These are phyloP conservation scores for Ustulina deusta DNA, from an alignment of 2,329 filamentous ascomycete genomes.

Conservation along the genomic window DNA sequence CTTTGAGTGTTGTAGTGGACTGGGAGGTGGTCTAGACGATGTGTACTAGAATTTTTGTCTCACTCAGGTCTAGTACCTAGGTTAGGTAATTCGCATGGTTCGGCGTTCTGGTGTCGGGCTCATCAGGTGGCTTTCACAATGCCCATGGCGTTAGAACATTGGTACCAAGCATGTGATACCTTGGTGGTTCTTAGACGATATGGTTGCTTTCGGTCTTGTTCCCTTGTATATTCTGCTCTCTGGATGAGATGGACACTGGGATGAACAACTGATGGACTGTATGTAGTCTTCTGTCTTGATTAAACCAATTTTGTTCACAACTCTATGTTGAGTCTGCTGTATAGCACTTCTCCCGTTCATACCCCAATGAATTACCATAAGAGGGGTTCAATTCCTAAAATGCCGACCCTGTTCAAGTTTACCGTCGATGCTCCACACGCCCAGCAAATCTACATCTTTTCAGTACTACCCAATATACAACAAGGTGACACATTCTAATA, in stretches of 20 bases:
- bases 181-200: slow-evolving; percentile 9
- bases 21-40: slow-evolving; percentile 60
- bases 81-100: slow-evolving; percentile 14
- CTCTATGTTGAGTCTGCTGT: not conserved
- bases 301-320: not conserved
- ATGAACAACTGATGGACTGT: slow-evolving; percentile 6
- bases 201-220: slow-evolving; percentile 2
- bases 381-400: no score
- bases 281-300: slow-evolving; percentile 10
- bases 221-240: slow-evolving; percentile 20
- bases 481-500: no score
- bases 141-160: slow-evolving; percentile 15
- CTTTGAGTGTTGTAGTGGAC: slow-evolving; percentile 55
- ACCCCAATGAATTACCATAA: not conserved
- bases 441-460: no score
- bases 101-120: slow-evolving; percentile 22
- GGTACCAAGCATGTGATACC: slow-evolving; percentile 22
- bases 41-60: not conserved
- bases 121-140: slow-evolving; percentile 6
- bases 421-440: no score
- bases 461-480: no score
- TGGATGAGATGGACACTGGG: slow-evolving; percentile 1
- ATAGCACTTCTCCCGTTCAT: not conserved
- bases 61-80: not conserved
- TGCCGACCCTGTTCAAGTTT: no score